A percentile compares a stretch with the other conserved stretches of the same genome.
phyloP scores from a whole-genome alignment of 352 stramenopile genomes.

The Phytophthora uliginosa region DNA sequence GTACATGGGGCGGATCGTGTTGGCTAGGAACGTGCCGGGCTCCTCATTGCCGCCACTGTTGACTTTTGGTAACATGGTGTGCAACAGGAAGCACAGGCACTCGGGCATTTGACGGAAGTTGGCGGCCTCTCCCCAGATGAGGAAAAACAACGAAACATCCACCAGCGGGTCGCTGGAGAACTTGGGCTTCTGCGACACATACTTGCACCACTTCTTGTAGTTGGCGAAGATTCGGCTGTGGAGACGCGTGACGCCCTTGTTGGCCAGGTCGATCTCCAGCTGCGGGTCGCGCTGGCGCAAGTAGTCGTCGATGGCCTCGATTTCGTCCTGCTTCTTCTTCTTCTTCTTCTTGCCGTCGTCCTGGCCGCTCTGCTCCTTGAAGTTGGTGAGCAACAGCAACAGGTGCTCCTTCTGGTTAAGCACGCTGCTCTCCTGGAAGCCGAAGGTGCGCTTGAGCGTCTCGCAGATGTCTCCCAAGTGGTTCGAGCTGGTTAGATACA shows the following conservation, averaged over 20 bases:
- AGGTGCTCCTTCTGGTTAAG: conserved; percentile 84
- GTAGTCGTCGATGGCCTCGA: conserved; percentile 46
- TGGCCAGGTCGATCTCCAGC: conserved; percentile 75
- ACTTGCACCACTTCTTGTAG: conserved; percentile 92
- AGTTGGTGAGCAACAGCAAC: conserved; percentile 80
- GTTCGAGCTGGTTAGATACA: conserved; percentile 24
- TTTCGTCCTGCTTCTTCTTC: conserved; percentile 51
- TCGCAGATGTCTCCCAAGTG: conserved; percentile 86
- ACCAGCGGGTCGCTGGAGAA: conserved; percentile 82
- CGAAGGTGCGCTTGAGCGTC: conserved; percentile 95
- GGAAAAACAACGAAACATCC: conserved; percentile 83
- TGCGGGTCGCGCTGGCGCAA: conserved; percentile 69
- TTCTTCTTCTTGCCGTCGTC: conserved; percentile 51
- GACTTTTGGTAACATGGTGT: conserved; percentile 77
- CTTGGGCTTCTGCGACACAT: conserved; percentile 76
- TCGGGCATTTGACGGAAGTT: conserved; percentile 89
- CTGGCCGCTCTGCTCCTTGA: conserved; percentile 76
- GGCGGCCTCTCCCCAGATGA: conserved; percentile 87
- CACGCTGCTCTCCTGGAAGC: conserved; percentile 94
- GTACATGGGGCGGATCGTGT: conserved; percentile 86
- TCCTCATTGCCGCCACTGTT: conserved; percentile 61
- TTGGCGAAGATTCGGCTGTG: conserved; percentile 81
- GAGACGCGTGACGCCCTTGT: conserved; percentile 72
- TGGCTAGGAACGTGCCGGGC: conserved; percentile 67
- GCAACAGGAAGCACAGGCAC: conserved; percentile 81